Conservation (phyloP, 192 early-diverging fungal species). For the Backusella circina region DNA sequence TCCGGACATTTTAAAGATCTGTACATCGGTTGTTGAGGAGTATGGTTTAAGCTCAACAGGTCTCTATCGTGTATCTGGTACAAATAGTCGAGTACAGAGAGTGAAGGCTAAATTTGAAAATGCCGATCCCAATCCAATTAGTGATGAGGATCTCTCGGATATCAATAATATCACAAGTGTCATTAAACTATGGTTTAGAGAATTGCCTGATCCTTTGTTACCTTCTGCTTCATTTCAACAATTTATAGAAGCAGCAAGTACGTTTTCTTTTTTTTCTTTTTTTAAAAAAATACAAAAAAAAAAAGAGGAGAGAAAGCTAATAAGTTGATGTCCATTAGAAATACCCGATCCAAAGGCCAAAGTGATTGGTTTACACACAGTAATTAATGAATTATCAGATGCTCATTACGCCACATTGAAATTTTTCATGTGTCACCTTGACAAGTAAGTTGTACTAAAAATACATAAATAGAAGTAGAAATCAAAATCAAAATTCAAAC, state of each 20-base stretch:
- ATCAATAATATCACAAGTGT: conserved; percentile 83
- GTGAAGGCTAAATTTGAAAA: conserved; percentile 72
- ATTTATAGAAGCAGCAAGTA: conserved; percentile 72
- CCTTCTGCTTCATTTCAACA: conserved; percentile 61
- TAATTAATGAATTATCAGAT: conserved; percentile 73
- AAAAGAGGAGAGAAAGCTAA: too few species aligned
- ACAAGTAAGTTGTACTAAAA: conserved; percentile 56
- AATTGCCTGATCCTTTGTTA: conserved; percentile 86
- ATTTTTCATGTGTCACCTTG: conserved; percentile 77
- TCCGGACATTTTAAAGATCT: conserved; percentile 77
- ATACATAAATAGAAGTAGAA: background rate
- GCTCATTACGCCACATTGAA: conserved; percentile 83
- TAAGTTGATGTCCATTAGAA: conserved; percentile 26
- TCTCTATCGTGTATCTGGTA: conserved; percentile 88
- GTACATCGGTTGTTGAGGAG: conserved; percentile 77
- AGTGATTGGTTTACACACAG: conserved; percentile 64
- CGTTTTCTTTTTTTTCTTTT: conserved; percentile 19
- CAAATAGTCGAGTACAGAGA: conserved; percentile 66
- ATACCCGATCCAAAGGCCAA: conserved; percentile 56
- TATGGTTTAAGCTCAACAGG: conserved; percentile 69
- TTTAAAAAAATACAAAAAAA: background rate
- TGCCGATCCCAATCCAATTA: conserved; percentile 55
- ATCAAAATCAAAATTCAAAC: background rate
- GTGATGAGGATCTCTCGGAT: conserved; percentile 59
- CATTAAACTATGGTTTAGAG: conserved; percentile 92